A percentile compares a stretch with the other conserved stretches of the same genome.
These are phyloP conservation scores for Fusarium succisae DNA, from an alignment of 2,329 filamentous ascomycete genomes.

Conservation along the genomic window DNA sequence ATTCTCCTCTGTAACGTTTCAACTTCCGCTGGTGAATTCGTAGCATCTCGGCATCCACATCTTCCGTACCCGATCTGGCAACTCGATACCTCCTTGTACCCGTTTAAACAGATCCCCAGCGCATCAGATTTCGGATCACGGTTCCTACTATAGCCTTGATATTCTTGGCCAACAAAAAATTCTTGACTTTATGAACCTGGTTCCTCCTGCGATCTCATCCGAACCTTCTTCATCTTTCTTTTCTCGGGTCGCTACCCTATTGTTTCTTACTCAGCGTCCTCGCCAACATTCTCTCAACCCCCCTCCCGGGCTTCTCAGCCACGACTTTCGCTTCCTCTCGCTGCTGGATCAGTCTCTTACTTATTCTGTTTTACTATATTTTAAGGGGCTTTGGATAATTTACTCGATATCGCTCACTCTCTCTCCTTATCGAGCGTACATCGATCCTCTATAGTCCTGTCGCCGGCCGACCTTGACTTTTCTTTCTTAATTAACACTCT, in stretches of 20 bases:
- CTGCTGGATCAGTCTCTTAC: slow-evolving; percentile 70
- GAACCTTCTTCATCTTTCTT: slow-evolving; percentile 27
- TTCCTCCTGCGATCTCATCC: slow-evolving; percentile 15
- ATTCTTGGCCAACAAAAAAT: background rate
- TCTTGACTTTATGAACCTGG: slow-evolving; percentile 36
- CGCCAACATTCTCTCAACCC: slow-evolving; percentile 14
- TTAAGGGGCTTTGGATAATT: slow-evolving; percentile 24
- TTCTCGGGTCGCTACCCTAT: slow-evolving; percentile 37
- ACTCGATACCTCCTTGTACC: slow-evolving; percentile 22
- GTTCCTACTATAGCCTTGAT: slow-evolving; percentile 14
- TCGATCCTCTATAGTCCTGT: slow-evolving; percentile 23
- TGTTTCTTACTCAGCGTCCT: slow-evolving; percentile 31
- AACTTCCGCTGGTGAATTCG: slow-evolving; percentile 32
- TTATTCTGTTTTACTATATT: slow-evolving; percentile 43
- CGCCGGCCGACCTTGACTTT: slow-evolving; percentile 33
- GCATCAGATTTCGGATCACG: slow-evolving; percentile 33
- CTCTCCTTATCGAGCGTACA: background rate
- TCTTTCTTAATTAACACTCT: slow-evolving; percentile 4
- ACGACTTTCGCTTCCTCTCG: slow-evolving; percentile 39
- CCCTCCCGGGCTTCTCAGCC: slow-evolving; percentile 18
- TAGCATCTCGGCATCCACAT: slow-evolving; percentile 27
- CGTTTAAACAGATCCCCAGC: slow-evolving; percentile 13
- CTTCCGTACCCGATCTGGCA: slow-evolving; percentile 28
- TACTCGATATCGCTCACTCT: slow-evolving; percentile 3
- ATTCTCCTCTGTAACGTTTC: slow-evolving; percentile 39